phyloP scores from a whole-genome alignment of 169 alveolate genomes.

The Eimeria zaria region DNA sequence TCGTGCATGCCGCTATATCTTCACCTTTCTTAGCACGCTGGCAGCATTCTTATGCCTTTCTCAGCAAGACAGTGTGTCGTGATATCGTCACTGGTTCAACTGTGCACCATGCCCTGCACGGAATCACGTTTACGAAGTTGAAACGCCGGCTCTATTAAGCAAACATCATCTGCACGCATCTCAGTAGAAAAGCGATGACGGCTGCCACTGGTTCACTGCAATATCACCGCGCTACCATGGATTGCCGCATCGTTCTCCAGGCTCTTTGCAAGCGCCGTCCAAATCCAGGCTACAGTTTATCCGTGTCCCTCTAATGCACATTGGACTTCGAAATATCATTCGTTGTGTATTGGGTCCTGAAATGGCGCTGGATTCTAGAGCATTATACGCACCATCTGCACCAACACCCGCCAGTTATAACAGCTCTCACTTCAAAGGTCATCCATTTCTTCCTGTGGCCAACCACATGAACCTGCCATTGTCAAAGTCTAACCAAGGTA shows the following conservation, averaged over 20 bases:
- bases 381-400: constrained; percentile 3
- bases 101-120: no score
- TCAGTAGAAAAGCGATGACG: background rate
- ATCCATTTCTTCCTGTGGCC: background rate
- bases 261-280: no score
- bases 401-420: background rate
- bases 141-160: background rate
- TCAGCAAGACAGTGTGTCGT: no score
- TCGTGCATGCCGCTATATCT: no score
- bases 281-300: no score
- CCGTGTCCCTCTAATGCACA: no score
- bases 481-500: background rate
- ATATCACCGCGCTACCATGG: background rate
- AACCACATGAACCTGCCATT: background rate
- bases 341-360: background rate
- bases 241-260: no score
- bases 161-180: background rate
- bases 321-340: no score
- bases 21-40: no score
- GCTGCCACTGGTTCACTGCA: background rate
- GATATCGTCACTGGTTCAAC: no score
- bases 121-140: background rate
- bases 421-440: background rate
- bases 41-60: no score
- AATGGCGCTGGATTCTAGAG: background rate